Evolutionary conservation across 176 grass and related monocot species (phyloP).

Genomic region (Olyra latifolia): DNA sequence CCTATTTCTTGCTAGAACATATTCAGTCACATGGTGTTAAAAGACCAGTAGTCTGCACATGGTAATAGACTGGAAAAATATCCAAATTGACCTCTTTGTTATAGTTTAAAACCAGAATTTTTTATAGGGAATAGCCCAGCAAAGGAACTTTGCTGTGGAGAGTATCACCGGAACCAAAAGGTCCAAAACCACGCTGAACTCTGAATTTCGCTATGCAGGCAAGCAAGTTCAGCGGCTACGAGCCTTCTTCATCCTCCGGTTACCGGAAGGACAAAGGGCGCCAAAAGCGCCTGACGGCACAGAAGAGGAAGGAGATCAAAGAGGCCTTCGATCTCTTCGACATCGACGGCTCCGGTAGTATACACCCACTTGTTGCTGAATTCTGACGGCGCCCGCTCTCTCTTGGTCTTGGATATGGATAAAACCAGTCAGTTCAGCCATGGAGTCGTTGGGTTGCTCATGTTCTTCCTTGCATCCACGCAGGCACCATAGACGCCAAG

Average conservation of each 20-base stretch:
- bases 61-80: too few relatives aligned
- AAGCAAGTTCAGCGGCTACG: slow-evolving; percentile 16
- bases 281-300: slow-evolving; percentile 36
- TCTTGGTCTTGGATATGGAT: neutral
- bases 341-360: slow-evolving; percentile 84
- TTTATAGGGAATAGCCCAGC: neutral
- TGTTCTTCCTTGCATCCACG: neutral
- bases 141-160: neutral
- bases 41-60: too few relatives aligned
- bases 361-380: neutral
- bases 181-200: neutral
- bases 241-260: neutral
- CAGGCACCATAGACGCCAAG: slow-evolving; percentile 72
- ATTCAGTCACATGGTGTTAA: neutral
- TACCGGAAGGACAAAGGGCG: slow-evolving; percentile 31
- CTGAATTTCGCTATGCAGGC: slow-evolving; percentile 15
- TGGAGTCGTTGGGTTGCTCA: neutral
- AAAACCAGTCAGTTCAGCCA: neutral
- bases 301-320: slow-evolving; percentile 76
- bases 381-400: neutral
- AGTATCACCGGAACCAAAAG: neutral
- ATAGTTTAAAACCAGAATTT: neutral
- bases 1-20: neutral
- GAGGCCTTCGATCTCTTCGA: slow-evolving; percentile 87
- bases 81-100: too few relatives aligned